A percentile compares a stretch with the other conserved stretches of the same genome.
Conservation (phyloP, 148 eudicot genomes). For the Rhododendron ferrugineum region DNA sequence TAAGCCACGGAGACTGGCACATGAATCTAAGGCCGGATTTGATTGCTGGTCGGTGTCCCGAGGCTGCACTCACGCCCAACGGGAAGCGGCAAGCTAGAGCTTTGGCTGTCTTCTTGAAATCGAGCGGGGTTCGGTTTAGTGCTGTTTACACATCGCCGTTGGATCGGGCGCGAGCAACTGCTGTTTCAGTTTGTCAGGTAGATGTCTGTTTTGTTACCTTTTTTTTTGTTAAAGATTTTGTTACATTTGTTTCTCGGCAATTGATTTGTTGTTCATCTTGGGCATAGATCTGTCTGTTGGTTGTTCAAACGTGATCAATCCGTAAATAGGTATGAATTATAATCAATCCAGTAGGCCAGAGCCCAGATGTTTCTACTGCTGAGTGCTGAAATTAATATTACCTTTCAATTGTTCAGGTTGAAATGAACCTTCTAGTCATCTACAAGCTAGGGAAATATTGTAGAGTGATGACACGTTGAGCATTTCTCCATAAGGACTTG, state of each 20-base stretch:
- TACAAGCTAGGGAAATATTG: not conserved
- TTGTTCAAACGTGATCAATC: not conserved
- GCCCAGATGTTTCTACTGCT: not conserved
- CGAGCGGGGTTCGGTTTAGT: slow-evolving; percentile 73
- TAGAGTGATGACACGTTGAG: not conserved
- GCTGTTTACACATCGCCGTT: slow-evolving; percentile 84
- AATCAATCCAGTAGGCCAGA: not conserved
- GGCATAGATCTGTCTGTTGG: not conserved
- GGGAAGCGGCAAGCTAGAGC: slow-evolving; percentile 95
- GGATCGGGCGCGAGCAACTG: slow-evolving; percentile 88
- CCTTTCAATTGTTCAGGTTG: not conserved
- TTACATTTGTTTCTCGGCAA: not conserved
- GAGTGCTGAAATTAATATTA: not conserved
- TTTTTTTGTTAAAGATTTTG: too few relatives aligned
- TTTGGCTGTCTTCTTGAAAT: slow-evolving; percentile 79
- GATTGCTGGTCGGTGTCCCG: slow-evolving; percentile 66
- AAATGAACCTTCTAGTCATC: not conserved
- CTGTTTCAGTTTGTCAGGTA: slow-evolving; percentile 83
- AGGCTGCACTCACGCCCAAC: slow-evolving; percentile 53
- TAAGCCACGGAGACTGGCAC: slow-evolving; percentile 81
- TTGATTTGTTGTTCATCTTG: not conserved
- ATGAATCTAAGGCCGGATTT: slow-evolving; percentile 80
- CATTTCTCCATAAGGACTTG: not conserved
- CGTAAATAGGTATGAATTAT: not conserved
- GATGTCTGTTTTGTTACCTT: not conserved